phyloP scores from a whole-genome alignment of 345 rosid species.

The Lenwebbia sp. region DNA sequence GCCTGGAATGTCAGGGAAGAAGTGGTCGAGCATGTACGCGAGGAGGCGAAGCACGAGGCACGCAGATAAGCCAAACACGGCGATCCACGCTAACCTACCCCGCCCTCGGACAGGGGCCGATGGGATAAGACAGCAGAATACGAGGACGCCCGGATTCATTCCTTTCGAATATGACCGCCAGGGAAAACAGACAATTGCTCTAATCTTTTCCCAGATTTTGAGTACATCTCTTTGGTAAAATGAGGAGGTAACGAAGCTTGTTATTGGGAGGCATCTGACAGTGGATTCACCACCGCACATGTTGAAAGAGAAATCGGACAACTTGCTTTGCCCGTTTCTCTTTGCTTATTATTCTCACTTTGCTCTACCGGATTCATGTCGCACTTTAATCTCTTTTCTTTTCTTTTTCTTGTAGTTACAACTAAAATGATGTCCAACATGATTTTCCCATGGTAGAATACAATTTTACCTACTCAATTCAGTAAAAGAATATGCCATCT shows the following conservation, averaged over 20 bases:
- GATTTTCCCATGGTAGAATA: not conserved
- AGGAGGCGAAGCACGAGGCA: not conserved
- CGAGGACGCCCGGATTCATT: not conserved
- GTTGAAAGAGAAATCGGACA: not conserved
- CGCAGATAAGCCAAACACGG: not conserved
- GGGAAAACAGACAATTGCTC: not conserved
- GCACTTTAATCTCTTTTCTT: not conserved
- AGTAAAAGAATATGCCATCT: not conserved
- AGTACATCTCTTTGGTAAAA: no score
- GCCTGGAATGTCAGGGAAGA: not conserved
- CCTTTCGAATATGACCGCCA: not conserved
- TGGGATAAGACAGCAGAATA: not conserved
- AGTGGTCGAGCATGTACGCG: not conserved
- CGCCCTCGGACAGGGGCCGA: not conserved
- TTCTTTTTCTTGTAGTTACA: not conserved
- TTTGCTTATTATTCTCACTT: not conserved
- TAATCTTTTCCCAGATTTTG: no score
- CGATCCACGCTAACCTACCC: no score
- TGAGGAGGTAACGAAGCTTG: not conserved
- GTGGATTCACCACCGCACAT: not conserved
- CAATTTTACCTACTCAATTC: not conserved
- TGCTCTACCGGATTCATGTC: not conserved
- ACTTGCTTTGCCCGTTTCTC: not conserved
- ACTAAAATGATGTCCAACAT: not conserved
- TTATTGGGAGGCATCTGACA: not conserved